Base-by-base conservation (phyloP, 371 early-diverging fungal genomes). In the Mortierella sp. region DNA sequence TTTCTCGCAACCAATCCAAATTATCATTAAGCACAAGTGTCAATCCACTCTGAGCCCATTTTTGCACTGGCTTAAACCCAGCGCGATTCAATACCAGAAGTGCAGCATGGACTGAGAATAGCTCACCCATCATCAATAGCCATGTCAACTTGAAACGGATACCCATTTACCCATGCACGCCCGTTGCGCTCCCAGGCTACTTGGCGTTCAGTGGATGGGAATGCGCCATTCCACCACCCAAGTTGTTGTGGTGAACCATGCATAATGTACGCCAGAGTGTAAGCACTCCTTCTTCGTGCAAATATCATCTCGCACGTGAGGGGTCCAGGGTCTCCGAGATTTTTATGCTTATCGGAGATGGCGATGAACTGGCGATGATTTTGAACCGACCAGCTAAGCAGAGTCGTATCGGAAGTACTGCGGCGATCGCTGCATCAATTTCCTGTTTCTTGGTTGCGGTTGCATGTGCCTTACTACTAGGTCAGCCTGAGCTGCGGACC, bases 151-250 rank as follows among this genome's bases (percentile, higher is more conserved):
- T n/a, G 47, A 29, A 61, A 31, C 26, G 3, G 2, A 15, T 61
- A 45, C 47, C 61, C 61, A 29, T 61, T 61, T 19, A 61, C 47
- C 61, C 61, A 61, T 45, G 61, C 61, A 61, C 61, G 61, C 3
- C 45, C 47, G 47, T 61, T 61, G 47, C 61, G 61, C 61, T 61
- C 61, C 61, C 61, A 61, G 61, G 61, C 47, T 5, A 31, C 26
- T 61, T 61, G 61, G 47, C 61, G 61, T 5, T 43, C 61, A 29
- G 61, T 61, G 22, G 61, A 61, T 61, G 61, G 61, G 47, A 61
- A 61, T 19, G 61, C 61, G 4, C 61, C 61, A 61, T 61, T 15
- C 61, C 61, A 61, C 61, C 61, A 61, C 47, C 61, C 61, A 61
- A 35, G 61, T 17, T 61, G 61, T 61, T 61, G 47, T 15, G 61